A percentile compares a stretch with the other conserved stretches of the same genome.
phyloP scores from a whole-genome alignment of 257 asterid genomes.

The Solanum etuberosum region DNA sequence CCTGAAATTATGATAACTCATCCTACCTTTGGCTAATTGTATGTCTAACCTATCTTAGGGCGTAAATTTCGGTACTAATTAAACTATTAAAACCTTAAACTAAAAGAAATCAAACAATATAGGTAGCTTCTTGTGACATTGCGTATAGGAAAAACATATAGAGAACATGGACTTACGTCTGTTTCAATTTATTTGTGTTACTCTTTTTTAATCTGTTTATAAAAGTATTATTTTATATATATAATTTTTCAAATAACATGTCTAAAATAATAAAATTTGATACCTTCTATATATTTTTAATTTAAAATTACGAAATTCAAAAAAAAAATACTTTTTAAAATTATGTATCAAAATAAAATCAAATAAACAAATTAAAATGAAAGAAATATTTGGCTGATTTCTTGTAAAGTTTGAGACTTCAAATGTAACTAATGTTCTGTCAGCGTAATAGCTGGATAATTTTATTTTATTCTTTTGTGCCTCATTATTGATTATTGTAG shows the following conservation, averaged over 20 bases:
- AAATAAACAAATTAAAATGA: too few relatives aligned
- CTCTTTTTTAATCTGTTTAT: too few relatives aligned
- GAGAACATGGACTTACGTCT: neutral
- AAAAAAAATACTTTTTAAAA: too few relatives aligned
- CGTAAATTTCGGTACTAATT: neutral
- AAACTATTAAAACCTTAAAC: neutral
- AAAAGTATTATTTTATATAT: too few relatives aligned
- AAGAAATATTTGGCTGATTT: neutral
- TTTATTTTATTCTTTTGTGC: neutral
- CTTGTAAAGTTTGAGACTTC: neutral
- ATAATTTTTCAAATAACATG: neutral
- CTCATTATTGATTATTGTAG: neutral
- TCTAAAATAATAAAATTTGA: too few relatives aligned
- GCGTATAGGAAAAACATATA: neutral
- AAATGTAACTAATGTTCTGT: neutral
- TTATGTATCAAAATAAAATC: too few relatives aligned
- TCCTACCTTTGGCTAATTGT: neutral
- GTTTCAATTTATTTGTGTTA: neutral
- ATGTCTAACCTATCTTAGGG: neutral
- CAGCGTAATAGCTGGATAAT: neutral
- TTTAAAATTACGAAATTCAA: too few relatives aligned
- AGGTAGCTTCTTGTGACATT: neutral
- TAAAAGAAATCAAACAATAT: neutral
- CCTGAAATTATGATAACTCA: neutral
- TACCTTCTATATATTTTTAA: fast-evolving